Base-by-base conservation (phyloP, 371 early-diverging fungal species). In the Actinomortierella ambigua region DNA sequence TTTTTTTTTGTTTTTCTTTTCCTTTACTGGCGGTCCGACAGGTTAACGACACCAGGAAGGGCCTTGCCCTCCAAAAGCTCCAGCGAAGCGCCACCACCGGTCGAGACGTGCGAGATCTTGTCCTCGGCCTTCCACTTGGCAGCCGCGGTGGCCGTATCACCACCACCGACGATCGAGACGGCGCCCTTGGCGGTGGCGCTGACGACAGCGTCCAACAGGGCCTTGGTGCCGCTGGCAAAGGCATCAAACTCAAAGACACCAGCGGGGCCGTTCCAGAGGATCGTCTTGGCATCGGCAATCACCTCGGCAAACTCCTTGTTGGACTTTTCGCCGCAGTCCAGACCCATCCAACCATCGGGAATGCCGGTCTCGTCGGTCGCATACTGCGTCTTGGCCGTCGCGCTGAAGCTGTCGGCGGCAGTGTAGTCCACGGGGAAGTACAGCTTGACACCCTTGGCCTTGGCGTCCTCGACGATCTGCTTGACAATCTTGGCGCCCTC, bases 201-300 rank as follows among this genome's bases (percentile, higher is more conserved):
- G 52, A 93, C 88, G 56, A 94, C 91, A 42, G 95, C 95, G 53
- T 94, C 90, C 68, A 97, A 81, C 46, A 92, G 82, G 23, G 83
- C 65, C 79, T 90, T 91, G 68, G 99, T 98, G 58, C 99, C 99
- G 14, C 64, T 75, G 34, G 93, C 92, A 73, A 96, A 99, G 73
- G 92, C 91, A 40, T 89, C 92, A 65, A 95, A 95, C 86, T 99
- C 99, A 81, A 98, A 99, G 55, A 98, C 98, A 76, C 99, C 99
- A 58, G 93, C 87, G 44, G 98, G 98, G 17, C 97, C 99, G 85
- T 99, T 99, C 99, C 99, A 99, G 61, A 99, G 90, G 66, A 98
- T 93, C 49, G 95, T 95, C 87, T 95, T 95, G 76, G 96, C 79
- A 23, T 76, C 64, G 58, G 81, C 62, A 64, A 98, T 91, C 40